Base-by-base conservation (phyloP, 73 alveolate genomes). In the Blepharisma japonicum region DNA sequence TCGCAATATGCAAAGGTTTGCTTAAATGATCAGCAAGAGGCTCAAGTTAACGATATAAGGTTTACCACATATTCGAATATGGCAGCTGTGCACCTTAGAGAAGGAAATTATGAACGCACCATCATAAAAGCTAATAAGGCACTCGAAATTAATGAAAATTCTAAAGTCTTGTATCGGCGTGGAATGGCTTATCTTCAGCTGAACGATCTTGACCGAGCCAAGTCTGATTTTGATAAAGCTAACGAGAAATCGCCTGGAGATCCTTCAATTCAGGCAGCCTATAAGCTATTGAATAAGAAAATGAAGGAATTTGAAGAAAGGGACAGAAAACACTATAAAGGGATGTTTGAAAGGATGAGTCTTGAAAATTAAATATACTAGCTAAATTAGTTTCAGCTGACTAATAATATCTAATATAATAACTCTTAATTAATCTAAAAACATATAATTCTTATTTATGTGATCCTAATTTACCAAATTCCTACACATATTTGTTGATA, bases 401-500 rank as follows among this genome's bases (percentile, higher is more conserved):
- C 3, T 32, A 32, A 3, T 32, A 32, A 32, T 32, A 32, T 32
- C 0, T 32, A 32, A 1, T 32, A 32, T 32, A 32, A 32, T 32
- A 32, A 3, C 42, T 0, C 42, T 32, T 1, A 32, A 1, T 32
- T 3, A 32, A 32, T 32, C 42, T 0, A 32, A 32, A 32, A 32
- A 3, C 0, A 1, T 0, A 32, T 32, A 32, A 32, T 32, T 32
- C 42, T 32, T 32, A 32, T 3, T 32, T 32, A 32, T 32, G 42
- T 32, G 42, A 32, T 32, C 42, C 42, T 32, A 32, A 32, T 32
- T 32, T 32, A 32, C 42, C 42, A 32, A 3, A 32, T 32, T 32
- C 42, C 42, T 79, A 91, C 89, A 4, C 97, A 86, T 72, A 81
- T 70, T 66, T 86, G 82, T 71, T 91, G 95, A 68, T 79, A 82